Evolutionary conservation across 2,329 filamentous ascomycete genomes (phyloP).

Genomic region (Ophiostoma triangulosporum): DNA sequence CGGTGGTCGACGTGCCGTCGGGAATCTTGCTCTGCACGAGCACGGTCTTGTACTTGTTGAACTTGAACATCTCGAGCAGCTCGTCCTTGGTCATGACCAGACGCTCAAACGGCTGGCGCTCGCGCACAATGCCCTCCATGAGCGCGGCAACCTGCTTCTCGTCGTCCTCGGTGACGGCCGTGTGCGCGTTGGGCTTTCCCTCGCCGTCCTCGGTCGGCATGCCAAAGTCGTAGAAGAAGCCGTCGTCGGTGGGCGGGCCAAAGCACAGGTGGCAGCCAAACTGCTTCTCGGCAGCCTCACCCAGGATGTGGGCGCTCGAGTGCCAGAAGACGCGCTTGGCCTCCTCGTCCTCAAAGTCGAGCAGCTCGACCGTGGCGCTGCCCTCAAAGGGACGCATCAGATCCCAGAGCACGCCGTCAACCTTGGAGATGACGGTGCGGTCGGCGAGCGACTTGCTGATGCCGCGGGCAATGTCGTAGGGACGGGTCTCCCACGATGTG

Average conservation of each 20-base stretch:
- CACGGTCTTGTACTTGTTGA: slow-evolving; percentile 97
- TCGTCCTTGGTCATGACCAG: slow-evolving; percentile 82
- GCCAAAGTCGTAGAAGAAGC: slow-evolving; percentile 97
- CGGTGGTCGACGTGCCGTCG: slow-evolving; percentile 81
- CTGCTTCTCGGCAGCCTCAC: slow-evolving; percentile 79
- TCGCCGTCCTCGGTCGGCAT: slow-evolving; percentile 45
- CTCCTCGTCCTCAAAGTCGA: slow-evolving; percentile 60
- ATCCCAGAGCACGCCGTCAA: slow-evolving; percentile 85
- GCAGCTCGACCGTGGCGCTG: slow-evolving; percentile 70
- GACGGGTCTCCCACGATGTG: slow-evolving; percentile 85
- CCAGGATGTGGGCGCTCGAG: slow-evolving; percentile 88
- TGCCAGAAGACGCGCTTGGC: slow-evolving; percentile 98
- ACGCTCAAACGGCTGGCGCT: slow-evolving; percentile 90
- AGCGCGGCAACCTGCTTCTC: slow-evolving; percentile 75
- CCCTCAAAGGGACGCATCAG: slow-evolving; percentile 79
- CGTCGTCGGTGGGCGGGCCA: slow-evolving; percentile 79
- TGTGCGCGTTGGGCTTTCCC: slow-evolving; percentile 16
- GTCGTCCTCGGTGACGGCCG: slow-evolving; percentile 60
- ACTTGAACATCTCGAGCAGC: slow-evolving; percentile 87
- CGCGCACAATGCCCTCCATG: slow-evolving; percentile 77
- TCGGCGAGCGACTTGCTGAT: slow-evolving; percentile 78
- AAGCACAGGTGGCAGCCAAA: slow-evolving; percentile 90
- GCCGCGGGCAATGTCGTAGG: slow-evolving; percentile 59
- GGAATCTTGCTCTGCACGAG: slow-evolving; percentile 89
- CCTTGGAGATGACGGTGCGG: slow-evolving; percentile 72